phyloP scores from a whole-genome alignment of 768 basidiomycete genomes.

The Amanita jacksonii region DNA sequence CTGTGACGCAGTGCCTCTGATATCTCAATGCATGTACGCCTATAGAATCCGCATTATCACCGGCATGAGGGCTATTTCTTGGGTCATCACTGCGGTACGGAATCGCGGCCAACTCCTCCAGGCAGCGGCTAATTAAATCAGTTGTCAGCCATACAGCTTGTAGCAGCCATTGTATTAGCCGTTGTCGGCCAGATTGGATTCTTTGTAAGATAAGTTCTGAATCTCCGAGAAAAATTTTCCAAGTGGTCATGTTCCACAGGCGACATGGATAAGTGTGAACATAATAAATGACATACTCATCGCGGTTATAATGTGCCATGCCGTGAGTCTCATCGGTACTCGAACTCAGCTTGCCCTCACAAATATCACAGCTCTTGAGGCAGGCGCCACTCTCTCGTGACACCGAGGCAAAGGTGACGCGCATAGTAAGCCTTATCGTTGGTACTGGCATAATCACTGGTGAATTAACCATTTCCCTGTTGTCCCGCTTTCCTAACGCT shows the following conservation, averaged over 20 bases:
- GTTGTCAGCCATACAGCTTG: not conserved
- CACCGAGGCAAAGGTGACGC: not conserved
- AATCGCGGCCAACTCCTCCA: too few species aligned
- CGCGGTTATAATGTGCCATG: too few species aligned
- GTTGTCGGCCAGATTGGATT: too few species aligned
- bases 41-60: not conserved
- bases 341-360: not conserved
- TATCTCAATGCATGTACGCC: slow-evolving; percentile 1
- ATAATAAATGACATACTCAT: too few species aligned
- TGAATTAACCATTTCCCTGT: slow-evolving; percentile 5
- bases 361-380: slow-evolving; percentile 16
- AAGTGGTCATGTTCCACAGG: too few species aligned
- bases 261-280: too few species aligned
- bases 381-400: slow-evolving; percentile 4
- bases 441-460: slow-evolving; percentile 27
- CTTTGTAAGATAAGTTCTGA: too few species aligned
- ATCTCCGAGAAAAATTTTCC: too few species aligned
- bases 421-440: slow-evolving; percentile 21
- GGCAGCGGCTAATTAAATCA: not conserved
- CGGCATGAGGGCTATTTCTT: not conserved
- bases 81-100: not conserved
- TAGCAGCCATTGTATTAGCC: too few species aligned
- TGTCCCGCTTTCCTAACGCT: not conserved
- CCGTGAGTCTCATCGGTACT: not conserved
- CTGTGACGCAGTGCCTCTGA: not conserved